Evolutionary conservation across 768 basidiomycete genomes (phyloP), one percentile per base, ranked within the genome.

Genomic region (Austroboletus eburneus): DNA sequence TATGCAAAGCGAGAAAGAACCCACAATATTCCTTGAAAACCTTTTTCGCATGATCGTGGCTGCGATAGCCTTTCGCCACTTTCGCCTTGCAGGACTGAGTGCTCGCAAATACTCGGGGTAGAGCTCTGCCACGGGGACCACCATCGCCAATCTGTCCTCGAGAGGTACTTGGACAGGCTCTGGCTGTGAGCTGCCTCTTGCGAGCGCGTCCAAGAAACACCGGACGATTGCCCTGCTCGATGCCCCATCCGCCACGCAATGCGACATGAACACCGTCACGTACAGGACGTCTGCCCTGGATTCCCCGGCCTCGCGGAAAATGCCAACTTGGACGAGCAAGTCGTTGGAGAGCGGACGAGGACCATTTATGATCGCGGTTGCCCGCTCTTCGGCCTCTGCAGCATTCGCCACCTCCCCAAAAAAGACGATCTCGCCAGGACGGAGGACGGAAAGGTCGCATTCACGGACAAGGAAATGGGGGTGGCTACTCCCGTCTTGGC

Each of bases 231-330:
- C 71, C 8, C 54, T 48, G 48, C 70, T 74, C 10, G 72, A 65
- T 35, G 69, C 69, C 16, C 73, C 77, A 54, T 83, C 80, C 0
- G 74, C 69, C 35, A 81, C 73, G 39, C 64, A 62, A 56, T 83
- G 80, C 1, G 78, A 70, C 14, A 70, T 59, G 33, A 71, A 57
- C 18, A 77, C 55, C 22, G 78, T 42, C 38, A 79, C 33, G 51
- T 81, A 74, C 39, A 72, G 62, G 6, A 47, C 57, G 16, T 65
- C 62, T 6, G 34, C 17, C 6, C 14, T 9, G 8, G 12, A 7
- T 13, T 13, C 17, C 53, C n/a, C 39, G 7, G 57, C 61, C 45
- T 71, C 70, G 42, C 56, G 62, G 20, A 77, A 63, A 44, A 80
- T 56, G 38, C 70, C 64, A 1, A 80, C 30, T 20, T 71, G 69